Conservation (phyloP, 2,329 filamentous ascomycete genomes). For the Aspergillus sp. region DNA sequence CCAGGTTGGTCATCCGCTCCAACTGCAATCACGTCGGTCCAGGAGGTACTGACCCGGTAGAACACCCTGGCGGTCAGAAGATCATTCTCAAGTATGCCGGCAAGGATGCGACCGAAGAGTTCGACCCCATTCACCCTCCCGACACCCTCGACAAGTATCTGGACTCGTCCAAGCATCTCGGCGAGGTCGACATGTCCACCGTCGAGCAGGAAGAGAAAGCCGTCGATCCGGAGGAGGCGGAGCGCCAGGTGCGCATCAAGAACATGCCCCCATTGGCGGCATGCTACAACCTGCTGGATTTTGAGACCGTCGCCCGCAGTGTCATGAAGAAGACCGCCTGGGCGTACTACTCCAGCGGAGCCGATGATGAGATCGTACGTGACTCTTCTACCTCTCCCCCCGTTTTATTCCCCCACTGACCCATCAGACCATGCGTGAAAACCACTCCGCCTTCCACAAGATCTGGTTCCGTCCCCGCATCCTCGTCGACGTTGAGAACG, state of each 20-base stretch:
- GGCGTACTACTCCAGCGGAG: constrained; percentile 96
- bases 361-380: constrained; percentile 80
- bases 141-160: constrained; percentile 84
- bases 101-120: constrained; percentile 90
- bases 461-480: constrained; percentile 94
- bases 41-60: constrained; percentile 37
- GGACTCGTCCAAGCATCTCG: constrained; percentile 79
- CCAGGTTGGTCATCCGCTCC: constrained; percentile 51
- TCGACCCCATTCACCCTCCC: constrained; percentile 83
- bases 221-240: constrained; percentile 68
- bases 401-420: constrained; percentile 10
- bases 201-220: constrained; percentile 67
- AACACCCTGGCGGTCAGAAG: constrained; percentile 84
- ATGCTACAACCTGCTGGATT: constrained; percentile 93
- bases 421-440: constrained; percentile 81
- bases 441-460: constrained; percentile 93
- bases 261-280: constrained; percentile 78
- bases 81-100: constrained; percentile 97
- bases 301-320: constrained; percentile 84
- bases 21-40: background rate
- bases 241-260: constrained; percentile 70
- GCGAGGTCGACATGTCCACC: constrained; percentile 83
- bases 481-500: constrained; percentile 81
- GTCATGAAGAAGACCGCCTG: constrained; percentile 97
- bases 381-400: background rate